These are phyloP conservation scores for Colletotrichum scovillei DNA, from an alignment of 2,329 filamentous ascomycete genomes.

Conservation along the genomic window DNA sequence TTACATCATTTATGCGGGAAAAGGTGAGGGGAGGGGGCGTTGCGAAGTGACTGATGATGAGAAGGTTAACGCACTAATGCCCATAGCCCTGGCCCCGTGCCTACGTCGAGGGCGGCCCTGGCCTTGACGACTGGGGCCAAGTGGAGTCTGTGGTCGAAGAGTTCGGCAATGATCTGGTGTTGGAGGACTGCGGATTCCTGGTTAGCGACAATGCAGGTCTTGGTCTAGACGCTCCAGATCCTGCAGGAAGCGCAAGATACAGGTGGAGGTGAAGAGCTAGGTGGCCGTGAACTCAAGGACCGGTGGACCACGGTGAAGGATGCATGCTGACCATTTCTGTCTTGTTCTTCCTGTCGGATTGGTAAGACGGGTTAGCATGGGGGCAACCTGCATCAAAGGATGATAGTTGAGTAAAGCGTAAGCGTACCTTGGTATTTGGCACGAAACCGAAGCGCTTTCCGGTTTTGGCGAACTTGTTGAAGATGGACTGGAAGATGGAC, in stretches of 20 bases:
- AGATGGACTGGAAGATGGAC: conserved; percentile 30
- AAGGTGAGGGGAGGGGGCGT: not conserved
- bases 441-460: conserved; percentile 30
- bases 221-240: too few species aligned
- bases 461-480: conserved; percentile 23
- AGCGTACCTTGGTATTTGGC: conserved; percentile 30
- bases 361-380: conserved; percentile 3
- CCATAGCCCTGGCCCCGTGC: conserved; percentile 45
- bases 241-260: not conserved
- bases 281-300: not conserved
- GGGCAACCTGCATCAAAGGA: not conserved
- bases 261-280: not conserved
- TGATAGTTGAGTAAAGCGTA: not conserved
- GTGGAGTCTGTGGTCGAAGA: conserved; percentile 43
- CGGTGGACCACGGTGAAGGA: not conserved
- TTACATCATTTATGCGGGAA: not conserved
- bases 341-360: conserved; percentile 41
- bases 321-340: conserved; percentile 41
- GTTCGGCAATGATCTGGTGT: conserved; percentile 43
- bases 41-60: not conserved
- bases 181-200: conserved; percentile 38
- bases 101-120: conserved; percentile 43
- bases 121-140: conserved; percentile 41
- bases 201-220: not conserved
- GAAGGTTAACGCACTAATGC: conserved; percentile 40